A percentile compares a stretch with the other conserved stretches of the same genome.
Conservation (phyloP, 257 asterid species). For the Salvia splendens region DNA sequence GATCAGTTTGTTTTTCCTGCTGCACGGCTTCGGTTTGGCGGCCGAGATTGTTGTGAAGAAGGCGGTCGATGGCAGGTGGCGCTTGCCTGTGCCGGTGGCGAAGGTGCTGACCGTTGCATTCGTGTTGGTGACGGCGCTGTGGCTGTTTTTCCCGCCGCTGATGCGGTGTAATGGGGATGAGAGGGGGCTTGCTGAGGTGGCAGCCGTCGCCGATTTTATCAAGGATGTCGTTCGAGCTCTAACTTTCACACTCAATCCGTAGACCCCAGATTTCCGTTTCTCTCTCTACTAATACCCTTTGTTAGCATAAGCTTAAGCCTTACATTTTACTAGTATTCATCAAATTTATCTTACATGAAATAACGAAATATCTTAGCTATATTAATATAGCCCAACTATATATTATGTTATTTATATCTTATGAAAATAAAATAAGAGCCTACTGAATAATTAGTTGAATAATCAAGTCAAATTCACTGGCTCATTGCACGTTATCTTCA, state of each 20-base stretch:
- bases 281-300: background rate
- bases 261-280: background rate
- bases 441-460: too few relatives aligned
- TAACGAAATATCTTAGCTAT: too few relatives aligned
- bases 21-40: conserved; percentile 59
- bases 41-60: conserved; percentile 54
- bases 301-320: too few relatives aligned
- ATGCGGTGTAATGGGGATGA: conserved; percentile 46
- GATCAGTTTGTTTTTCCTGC: conserved; percentile 51
- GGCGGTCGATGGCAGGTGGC: conserved; percentile 41
- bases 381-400: too few relatives aligned
- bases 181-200: conserved; percentile 59
- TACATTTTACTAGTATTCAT: too few relatives aligned
- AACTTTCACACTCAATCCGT: conserved; percentile 12
- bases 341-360: too few relatives aligned
- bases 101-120: conserved; percentile 50
- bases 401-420: too few relatives aligned
- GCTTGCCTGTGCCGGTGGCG: conserved; percentile 46
- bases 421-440: too few relatives aligned
- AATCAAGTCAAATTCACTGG: too few relatives aligned
- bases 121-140: conserved; percentile 47
- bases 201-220: conserved; percentile 49
- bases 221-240: conserved; percentile 51
- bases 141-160: conserved; percentile 71
- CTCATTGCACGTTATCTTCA: too few relatives aligned